Base-by-base conservation (phyloP, 176 grass and related monocot species). In the Elaeis guineensis region DNA sequence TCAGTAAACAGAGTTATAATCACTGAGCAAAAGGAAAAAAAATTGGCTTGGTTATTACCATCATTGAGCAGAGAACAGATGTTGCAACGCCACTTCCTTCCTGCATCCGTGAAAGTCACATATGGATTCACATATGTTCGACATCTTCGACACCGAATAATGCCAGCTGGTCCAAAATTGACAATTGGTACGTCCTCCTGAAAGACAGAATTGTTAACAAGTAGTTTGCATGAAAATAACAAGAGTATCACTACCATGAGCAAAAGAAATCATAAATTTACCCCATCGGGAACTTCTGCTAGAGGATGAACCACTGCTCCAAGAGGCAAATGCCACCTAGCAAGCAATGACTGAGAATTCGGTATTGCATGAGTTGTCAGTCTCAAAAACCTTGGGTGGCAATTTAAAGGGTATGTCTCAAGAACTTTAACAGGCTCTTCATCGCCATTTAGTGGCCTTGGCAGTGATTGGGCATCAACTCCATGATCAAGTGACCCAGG, bases 51-150 rank as follows among this genome's bases (percentile, higher is more conserved):
- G 2, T 44, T 44, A 44, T 44, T 89, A 91, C 93, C 93, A 49
- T 98, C 93, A 83, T 89, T 98, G 55, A 89, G 93, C 62, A 98
- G 73, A 1, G 82, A 72, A 84, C 93, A 98, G 61, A 98, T 81
- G 62, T 98, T 98, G 81, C 93, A 98, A 58, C 81, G 82, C 93
- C 93, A 98, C 63, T 92, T 98, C 59, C 93, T 85, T 74, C 93
- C 93, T 68, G 84, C 71, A 83, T 98, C 93, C 19, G 87, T 78
- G 72, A 98, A 98, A 52, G 84, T 78, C 63, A 67, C 87, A 59
- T 97, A 97, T 15, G 93, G 87, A 62, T 97, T 97, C 72, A 97
- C 67, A 63, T 98, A 98, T 21, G 93, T 92, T 78, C 93, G 87
- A 63, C 93, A 98, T 83, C 93, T 89, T 74, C 81, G 78, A 66